These are phyloP conservation scores for Citrus medica DNA, from an alignment of 345 rosid genomes.

Conservation along the genomic window DNA sequence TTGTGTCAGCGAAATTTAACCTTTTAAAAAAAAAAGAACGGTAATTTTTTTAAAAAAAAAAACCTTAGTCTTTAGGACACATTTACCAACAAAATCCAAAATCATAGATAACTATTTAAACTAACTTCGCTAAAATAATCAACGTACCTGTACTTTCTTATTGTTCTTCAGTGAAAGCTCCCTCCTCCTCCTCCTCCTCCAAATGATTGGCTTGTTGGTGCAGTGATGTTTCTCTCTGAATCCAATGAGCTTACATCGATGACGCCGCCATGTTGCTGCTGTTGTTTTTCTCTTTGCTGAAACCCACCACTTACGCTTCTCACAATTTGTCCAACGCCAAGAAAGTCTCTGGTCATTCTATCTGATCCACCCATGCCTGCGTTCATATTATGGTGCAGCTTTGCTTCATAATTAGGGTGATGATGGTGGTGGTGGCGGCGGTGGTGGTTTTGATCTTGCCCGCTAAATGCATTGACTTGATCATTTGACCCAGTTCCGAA, in stretches of 20 bases:
- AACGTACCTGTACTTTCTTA: neutral
- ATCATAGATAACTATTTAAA: neutral
- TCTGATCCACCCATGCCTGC: slow-evolving; percentile 32
- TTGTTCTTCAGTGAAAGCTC: neutral
- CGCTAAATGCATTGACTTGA: neutral
- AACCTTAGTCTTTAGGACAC: neutral
- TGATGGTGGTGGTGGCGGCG: neutral
- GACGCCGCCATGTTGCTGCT: slow-evolving; percentile 1
- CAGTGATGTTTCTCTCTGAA: slow-evolving; percentile 36
- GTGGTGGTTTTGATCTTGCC: neutral
- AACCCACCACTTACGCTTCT: slow-evolving; percentile 48
- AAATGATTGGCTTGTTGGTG: slow-evolving; percentile 33
- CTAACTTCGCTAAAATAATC: neutral
- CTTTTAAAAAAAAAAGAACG: neutral
- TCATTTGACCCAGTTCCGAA: slow-evolving; percentile 16
- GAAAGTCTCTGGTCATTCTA: slow-evolving; percentile 71
- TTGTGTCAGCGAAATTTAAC: slow-evolving; percentile 37
- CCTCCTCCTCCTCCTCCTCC: slow-evolving; percentile 21
- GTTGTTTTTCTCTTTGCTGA: slow-evolving; percentile 30
- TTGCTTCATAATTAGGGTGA: neutral
- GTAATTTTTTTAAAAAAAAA: neutral
- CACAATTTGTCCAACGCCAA: slow-evolving; percentile 69
- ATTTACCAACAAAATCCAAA: neutral
- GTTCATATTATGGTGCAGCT: neutral
- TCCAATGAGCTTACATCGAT: slow-evolving; percentile 30